Evolutionary conservation across 495 filamentous ascomycete genomes (phyloP).

Genomic region (Hypoxylon subgilvum): DNA sequence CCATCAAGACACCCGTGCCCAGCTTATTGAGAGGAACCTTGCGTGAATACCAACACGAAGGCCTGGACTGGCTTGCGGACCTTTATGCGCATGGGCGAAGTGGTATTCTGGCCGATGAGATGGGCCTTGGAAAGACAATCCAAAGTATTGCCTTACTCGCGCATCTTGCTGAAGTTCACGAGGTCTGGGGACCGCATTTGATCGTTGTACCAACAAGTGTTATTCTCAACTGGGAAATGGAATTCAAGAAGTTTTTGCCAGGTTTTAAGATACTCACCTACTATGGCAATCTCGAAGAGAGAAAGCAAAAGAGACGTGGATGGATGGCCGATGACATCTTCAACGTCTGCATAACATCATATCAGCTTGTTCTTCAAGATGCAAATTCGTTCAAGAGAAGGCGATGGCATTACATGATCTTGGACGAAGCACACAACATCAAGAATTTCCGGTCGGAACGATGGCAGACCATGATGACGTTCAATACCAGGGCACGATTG

Average conservation of each 20-base stretch:
- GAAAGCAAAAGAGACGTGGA: conserved; percentile 84
- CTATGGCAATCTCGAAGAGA: conserved; percentile 91
- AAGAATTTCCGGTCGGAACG: conserved; percentile 98
- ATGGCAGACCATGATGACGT: conserved; percentile 92
- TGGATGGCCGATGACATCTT: conserved; percentile 90
- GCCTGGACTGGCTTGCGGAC: conserved; percentile 93
- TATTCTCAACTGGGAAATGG: conserved; percentile 99
- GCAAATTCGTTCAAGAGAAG: conserved; percentile 88
- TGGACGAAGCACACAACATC: conserved; percentile 99
- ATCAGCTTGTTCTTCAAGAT: conserved; percentile 93
- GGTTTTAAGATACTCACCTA: conserved; percentile 98
- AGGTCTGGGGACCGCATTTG: conserved; percentile 94
- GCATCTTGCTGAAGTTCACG: conserved; percentile 87
- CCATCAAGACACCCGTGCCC: conserved; percentile 82
- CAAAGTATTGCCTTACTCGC: conserved; percentile 96
- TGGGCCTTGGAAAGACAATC: conserved; percentile 99
- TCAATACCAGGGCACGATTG: conserved; percentile 84
- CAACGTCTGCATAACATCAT: conserved; percentile 97
- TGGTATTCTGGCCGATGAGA: conserved; percentile 98
- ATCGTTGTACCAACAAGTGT: conserved; percentile 98
- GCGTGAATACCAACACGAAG: conserved; percentile 95
- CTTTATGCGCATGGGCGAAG: conserved; percentile 92
- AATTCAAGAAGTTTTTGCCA: conserved; percentile 99
- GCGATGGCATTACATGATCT: conserved; percentile 97
- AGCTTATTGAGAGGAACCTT: conserved; percentile 89